Percentiles rank a stretch among this genome's conserved stretches.
These are phyloP conservation scores for Chlorella vulgaris DNA, from an alignment of 139 green algal species.

Conservation along the genomic window DNA sequence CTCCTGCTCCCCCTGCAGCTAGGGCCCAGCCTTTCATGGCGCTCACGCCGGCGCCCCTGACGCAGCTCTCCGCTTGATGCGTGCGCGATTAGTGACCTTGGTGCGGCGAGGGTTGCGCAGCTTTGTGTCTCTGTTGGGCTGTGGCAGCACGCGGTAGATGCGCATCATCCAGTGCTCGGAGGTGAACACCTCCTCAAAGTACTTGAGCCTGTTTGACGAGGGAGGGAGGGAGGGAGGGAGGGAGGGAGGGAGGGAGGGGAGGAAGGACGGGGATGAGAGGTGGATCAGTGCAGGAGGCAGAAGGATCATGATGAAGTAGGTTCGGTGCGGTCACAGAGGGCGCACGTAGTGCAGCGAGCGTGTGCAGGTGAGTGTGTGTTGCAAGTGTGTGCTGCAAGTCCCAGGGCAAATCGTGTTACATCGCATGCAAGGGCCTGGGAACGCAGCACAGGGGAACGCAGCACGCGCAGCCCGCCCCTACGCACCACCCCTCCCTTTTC, in stretches of 20 bases:
- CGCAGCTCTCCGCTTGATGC: neutral
- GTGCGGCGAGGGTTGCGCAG: constrained; percentile 42
- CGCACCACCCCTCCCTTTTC: too few species aligned
- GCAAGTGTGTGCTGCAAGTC: neutral
- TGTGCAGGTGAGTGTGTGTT: neutral
- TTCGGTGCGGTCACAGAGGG: too few species aligned
- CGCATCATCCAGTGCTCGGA: constrained; percentile 92
- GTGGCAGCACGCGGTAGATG: constrained; percentile 70
- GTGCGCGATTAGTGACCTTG: neutral
- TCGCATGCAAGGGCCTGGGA: too few species aligned
- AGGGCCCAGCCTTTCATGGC: too few species aligned
- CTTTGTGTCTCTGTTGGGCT: constrained; percentile 56
- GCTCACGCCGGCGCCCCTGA: neutral
- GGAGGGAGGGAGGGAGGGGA: neutral
- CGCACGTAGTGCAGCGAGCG: too few species aligned
- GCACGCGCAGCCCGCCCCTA: too few species aligned
- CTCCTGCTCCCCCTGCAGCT: too few species aligned
- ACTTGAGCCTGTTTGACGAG: constrained; percentile 52
- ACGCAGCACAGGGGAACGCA: too few species aligned
- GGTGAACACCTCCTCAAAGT: constrained; percentile 97
- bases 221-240: neutral
- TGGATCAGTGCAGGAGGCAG: neutral
- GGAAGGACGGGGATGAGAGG: neutral
- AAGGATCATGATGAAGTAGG: neutral
- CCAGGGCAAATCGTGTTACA: too few species aligned